phyloP scores from a whole-genome alignment of 2,329 filamentous ascomycete species.

The Sporothrix protearum region DNA sequence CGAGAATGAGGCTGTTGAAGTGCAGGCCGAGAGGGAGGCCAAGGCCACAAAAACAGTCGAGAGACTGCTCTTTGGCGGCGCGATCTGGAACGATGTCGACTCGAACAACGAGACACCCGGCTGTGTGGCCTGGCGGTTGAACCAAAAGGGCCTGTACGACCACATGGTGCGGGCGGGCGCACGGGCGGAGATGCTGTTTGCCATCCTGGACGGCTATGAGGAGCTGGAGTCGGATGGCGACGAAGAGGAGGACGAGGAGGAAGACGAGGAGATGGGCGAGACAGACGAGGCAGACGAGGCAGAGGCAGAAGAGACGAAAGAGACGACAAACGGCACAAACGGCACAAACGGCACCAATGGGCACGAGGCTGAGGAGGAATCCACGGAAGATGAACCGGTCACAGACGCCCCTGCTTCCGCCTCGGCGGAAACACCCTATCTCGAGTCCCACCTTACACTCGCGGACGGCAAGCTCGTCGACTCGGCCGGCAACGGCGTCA shows the following conservation, averaged over 20 bases:
- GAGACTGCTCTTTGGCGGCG: slow-evolving; percentile 79
- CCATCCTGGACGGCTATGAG: slow-evolving; percentile 77
- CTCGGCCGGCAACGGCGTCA: slow-evolving; percentile 73
- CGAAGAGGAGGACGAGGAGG: slow-evolving; percentile 46
- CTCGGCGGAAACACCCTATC: slow-evolving; percentile 60
- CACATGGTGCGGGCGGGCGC: slow-evolving; percentile 86
- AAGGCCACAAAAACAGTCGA: slow-evolving; percentile 56
- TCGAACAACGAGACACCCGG: slow-evolving; percentile 82
- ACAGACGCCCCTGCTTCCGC: slow-evolving; percentile 34
- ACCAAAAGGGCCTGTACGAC: slow-evolving; percentile 68
- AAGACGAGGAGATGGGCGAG: slow-evolving; percentile 37
- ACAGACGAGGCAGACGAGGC: slow-evolving; percentile 30
- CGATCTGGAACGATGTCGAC: slow-evolving; percentile 97
- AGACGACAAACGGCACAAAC: background rate
- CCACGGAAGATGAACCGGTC: slow-evolving; percentile 28
- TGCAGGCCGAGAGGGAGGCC: slow-evolving; percentile 35
- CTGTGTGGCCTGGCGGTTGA: slow-evolving; percentile 72
- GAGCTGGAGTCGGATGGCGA: slow-evolving; percentile 57
- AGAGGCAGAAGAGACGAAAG: background rate
- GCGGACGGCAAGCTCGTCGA: slow-evolving; percentile 67
- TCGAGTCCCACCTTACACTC: slow-evolving; percentile 64
- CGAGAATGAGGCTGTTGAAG: background rate
- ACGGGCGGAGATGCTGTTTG: slow-evolving; percentile 81
- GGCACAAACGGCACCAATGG: slow-evolving; percentile 22
- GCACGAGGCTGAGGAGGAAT: slow-evolving; percentile 28